Base-by-base conservation (phyloP, 2,329 filamentous ascomycete species). In the Diaporthe vaccinii region DNA sequence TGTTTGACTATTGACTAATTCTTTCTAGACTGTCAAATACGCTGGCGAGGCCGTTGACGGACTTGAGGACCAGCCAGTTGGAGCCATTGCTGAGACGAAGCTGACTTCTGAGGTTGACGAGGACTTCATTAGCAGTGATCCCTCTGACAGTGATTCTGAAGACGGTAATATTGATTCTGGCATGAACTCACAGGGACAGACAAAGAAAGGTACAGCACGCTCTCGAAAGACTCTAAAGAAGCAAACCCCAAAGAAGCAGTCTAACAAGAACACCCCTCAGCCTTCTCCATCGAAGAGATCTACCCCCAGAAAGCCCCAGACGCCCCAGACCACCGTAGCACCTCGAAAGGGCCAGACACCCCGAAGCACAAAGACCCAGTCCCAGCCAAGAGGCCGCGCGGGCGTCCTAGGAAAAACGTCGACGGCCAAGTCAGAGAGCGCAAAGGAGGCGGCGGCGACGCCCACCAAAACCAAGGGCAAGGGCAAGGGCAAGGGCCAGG, bases 221-320 rank as follows among this genome's bases (percentile, higher is more conserved):
- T 49, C 46, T 71, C 75, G 73, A 61, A 73, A 71, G 41, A 53
- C 73, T 73, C 58, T 62, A 58, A 81, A 80, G 74, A 79, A 75
- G 36, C 77, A 76, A 36, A 46, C 79, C 70, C 62, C 62, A 75
- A 75, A 79, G 69, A 76, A 78, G 73, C 80, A 74, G 31, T 67
- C 73, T 85, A 82, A 86, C 83, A 80, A 76, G 65, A 79, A 77
- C 59, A 82, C 76, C 74, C 49, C 77, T 59, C 78, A 78, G 75
- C 77, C 75, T 77, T 81, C 76, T 55, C 68, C 59, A 73, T 75
- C 77, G 49, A 78, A 62, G 65, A 74, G 70, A 58, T 55, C 73
- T 71, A 77, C 77, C 77, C 74, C 70, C 65, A 74, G 71, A 79
- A 79, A 77, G 57, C 73, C 49, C 8, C 58, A 34, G 22, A 57